Evolutionary conservation across 352 stramenopile genomes (phyloP), one percentile per base, ranked within the genome.

Genomic region (Globisporangium solare): DNA sequence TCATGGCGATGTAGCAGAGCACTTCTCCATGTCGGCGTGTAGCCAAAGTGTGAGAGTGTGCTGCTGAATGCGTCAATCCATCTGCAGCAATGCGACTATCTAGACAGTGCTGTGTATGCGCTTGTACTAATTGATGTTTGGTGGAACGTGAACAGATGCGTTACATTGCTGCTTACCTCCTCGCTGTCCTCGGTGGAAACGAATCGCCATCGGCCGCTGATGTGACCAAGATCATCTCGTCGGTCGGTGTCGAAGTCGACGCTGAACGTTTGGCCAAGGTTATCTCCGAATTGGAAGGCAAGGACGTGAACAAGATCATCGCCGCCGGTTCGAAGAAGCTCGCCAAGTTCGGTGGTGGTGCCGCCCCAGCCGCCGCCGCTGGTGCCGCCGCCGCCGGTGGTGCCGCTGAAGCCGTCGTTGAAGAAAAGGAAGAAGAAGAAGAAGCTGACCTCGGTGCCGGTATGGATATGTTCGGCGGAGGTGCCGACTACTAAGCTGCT

Each of bases 141-240:
- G 10, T 41, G 14, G 21, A 7, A 18, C 48, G 0, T 15, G n/a
- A n/a, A 13, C 67, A 96, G 83, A 99, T 99, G 96, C 83, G 89
- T 90, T 96, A 98, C 94, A 90, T 98, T 91, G 91, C 94, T 85
- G 96, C 96, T 65, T 97, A 98, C 83, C 76, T 99, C 60, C 81
- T 99, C 63, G 94, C 94, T 80, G 94, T 96, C 68, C 79, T 99
- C 56, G 94, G 89, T 63, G 95, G 96, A 63, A 96, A 98, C 81
- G 74, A 68, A 42, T 71, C 66, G 51, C 96, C 96, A 60, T 89
- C 74, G 63, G 88, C 81, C 49, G 85, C 85, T 66, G 93, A 99
- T 55, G 80, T 98, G 62, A 94, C 81, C 56, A 79, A 79, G 51
- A 96, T 99, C 60, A 79, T 99, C 47, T 71, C 87, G 59, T 90